Percentiles rank a stretch among this genome's conserved stretches.
phyloP scores from a whole-genome alignment of 805 yeast species.

The Candida sphagnicola region DNA sequence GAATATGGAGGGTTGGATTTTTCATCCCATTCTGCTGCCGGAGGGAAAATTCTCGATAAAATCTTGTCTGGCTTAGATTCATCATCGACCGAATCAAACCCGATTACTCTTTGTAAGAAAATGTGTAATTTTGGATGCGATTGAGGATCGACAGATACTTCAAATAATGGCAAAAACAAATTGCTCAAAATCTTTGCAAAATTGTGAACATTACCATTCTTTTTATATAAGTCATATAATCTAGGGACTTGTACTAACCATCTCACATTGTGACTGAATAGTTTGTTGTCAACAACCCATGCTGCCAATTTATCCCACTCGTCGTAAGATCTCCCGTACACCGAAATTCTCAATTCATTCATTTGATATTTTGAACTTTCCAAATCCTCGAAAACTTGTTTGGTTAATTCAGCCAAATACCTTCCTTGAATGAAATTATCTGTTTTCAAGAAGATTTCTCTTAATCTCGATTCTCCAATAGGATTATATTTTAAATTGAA shows the following conservation, averaged over 20 bases:
- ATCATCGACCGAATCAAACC: constrained; percentile 98
- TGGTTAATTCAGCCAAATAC: constrained; percentile 89
- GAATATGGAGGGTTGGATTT: constrained; percentile 94
- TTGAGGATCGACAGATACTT: constrained; percentile 80
- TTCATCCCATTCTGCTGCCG: constrained; percentile 79
- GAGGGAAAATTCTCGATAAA: constrained; percentile 71
- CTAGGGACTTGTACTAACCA: constrained; percentile 97
- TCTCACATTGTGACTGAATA: constrained; percentile 89
- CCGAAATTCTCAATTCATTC: constrained; percentile 93
- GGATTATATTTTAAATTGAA: constrained; percentile 97
- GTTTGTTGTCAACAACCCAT: constrained; percentile 92
- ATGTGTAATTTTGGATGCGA: constrained; percentile 88
- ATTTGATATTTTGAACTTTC: constrained; percentile 95
- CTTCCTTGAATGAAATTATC: constrained; percentile 88
- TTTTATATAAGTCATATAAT: constrained; percentile 83
- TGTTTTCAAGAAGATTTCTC: constrained; percentile 94
- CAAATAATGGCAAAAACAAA: constrained; percentile 83
- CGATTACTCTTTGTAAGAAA: constrained; percentile 90
- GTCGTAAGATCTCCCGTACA: constrained; percentile 82
- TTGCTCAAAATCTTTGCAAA: constrained; percentile 79
- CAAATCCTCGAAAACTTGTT: constrained; percentile 89
- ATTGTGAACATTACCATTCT: constrained; percentile 59
- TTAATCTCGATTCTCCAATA: constrained; percentile 93
- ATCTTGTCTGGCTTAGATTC: constrained; percentile 89
- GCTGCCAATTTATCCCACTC: constrained; percentile 96